A percentile compares a stretch with the other conserved stretches of the same genome.
phyloP scores from a whole-genome alignment of 2,329 filamentous ascomycete species.

The Ophiostoma piceae region DNA sequence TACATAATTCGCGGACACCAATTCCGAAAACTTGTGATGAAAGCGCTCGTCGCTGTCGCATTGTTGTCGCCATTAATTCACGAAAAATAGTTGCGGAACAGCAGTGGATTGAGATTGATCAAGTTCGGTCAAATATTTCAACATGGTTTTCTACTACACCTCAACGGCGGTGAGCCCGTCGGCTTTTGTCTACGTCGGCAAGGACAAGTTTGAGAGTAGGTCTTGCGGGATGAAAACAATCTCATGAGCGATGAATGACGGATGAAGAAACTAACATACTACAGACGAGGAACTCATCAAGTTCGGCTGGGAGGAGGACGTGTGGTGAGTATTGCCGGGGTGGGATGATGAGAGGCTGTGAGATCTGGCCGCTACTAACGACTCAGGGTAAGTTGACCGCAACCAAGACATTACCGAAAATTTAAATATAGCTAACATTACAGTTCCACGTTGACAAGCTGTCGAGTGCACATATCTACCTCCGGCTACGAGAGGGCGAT shows the following conservation, averaged over 20 bases:
- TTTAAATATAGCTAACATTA: not conserved
- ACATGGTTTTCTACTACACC: constrained; percentile 94
- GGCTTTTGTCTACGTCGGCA: constrained; percentile 91
- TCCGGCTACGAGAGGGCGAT: constrained; percentile 72
- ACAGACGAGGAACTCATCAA: constrained; percentile 95
- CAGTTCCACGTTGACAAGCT: constrained; percentile 98
- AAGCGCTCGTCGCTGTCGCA: not conserved
- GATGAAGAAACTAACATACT: not conserved
- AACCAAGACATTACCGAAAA: no score
- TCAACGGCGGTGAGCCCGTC: constrained; percentile 76
- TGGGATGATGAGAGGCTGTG: constrained; percentile 25
- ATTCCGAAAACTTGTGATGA: constrained; percentile 24
- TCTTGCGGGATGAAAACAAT: not conserved
- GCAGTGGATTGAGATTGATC: no score
- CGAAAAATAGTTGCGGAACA: not conserved
- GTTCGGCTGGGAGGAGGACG: constrained; percentile 88
- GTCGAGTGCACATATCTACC: constrained; percentile 92
- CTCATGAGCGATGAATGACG: not conserved
- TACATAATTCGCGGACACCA: not conserved
- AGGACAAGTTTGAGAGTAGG: constrained; percentile 97
- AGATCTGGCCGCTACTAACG: not conserved
- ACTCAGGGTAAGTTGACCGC: not conserved
- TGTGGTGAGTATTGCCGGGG: constrained; percentile 61
- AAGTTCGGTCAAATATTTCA: constrained; percentile 1
- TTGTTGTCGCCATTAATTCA: not conserved